phyloP scores from a whole-genome alignment of 75 land plant species.

The Picea glauca region DNA sequence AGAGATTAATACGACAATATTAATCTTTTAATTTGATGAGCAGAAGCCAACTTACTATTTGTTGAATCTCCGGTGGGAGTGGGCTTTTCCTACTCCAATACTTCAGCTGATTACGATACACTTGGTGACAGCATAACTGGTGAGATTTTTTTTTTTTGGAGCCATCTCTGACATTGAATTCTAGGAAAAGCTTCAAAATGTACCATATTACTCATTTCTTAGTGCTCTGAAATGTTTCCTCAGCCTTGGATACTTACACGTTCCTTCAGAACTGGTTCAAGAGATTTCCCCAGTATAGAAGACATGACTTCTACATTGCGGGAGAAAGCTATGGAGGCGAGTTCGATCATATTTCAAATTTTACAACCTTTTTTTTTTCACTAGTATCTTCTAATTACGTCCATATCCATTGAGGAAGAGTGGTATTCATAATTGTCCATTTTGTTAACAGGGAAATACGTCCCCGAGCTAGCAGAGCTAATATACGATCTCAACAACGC shows the following conservation, averaged over 20 bases:
- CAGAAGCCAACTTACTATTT: conserved; percentile 3
- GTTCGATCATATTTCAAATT: neutral
- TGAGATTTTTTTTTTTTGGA: neutral
- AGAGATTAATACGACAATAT: neutral
- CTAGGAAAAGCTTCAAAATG: neutral
- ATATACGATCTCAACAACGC: conserved; percentile 47
- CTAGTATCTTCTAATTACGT: neutral
- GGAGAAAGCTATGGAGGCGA: conserved; percentile 95
- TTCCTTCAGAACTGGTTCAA: conserved; percentile 70
- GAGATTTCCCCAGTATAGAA: conserved; percentile 62
- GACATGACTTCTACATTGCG: conserved; percentile 68
- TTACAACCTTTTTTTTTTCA: neutral
- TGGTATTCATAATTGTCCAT: neutral
- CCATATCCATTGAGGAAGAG: neutral
- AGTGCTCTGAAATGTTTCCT: neutral
- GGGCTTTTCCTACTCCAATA: conserved; percentile 4
- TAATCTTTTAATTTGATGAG: neutral
- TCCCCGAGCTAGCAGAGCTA: conserved; percentile 67
- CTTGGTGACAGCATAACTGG: conserved; percentile 1
- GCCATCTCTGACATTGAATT: neutral
- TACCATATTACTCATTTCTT: neutral
- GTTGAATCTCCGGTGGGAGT: conserved; percentile 5
- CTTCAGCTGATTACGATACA: neutral
- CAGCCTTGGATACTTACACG: conserved; percentile 64
- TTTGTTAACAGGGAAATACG: conserved; percentile 53